phyloP scores from a whole-genome alignment of 208 protist species.

The Tetramitus jugosus region DNA sequence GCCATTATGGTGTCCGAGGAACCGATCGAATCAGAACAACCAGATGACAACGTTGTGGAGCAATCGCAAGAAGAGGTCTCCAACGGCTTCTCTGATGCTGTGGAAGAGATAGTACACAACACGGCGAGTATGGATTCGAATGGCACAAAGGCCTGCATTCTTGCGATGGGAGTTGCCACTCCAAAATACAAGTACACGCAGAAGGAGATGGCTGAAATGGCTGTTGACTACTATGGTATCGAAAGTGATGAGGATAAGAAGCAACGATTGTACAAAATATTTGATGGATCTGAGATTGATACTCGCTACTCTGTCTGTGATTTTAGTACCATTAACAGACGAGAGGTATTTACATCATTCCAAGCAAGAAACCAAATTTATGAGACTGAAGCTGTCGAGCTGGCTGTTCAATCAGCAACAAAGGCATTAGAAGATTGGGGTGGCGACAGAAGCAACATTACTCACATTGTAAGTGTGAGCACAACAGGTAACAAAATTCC shows the following conservation, averaged over 20 bases:
- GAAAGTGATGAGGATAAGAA: not conserved
- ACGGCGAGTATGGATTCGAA: too few species aligned
- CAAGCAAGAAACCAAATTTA: conserved; percentile 12
- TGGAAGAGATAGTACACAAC: too few species aligned
- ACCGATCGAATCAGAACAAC: too few species aligned
- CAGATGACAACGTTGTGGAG: too few species aligned
- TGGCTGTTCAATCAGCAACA: not conserved
- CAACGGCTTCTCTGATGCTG: too few species aligned
- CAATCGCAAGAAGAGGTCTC: too few species aligned
- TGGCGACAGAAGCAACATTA: conserved; percentile 11
- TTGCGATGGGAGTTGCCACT: not conserved
- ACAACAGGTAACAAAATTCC: conserved; percentile 7
- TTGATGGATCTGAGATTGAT: not conserved
- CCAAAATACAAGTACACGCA: not conserved
- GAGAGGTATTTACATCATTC: not conserved
- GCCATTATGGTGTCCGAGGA: too few species aligned
- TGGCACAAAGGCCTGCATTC: not conserved
- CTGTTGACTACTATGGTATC: not conserved
- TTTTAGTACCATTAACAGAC: not conserved
- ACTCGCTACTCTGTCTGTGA: not conserved
- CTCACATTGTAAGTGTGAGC: not conserved
- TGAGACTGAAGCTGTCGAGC: not conserved
- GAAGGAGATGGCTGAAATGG: not conserved
- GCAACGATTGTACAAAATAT: conserved; percentile 4
- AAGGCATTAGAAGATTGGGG: conserved; percentile 7